These are phyloP conservation scores for Schizopora paradoxa DNA, from an alignment of 1,284 basidiomycete genomes.

Conservation along the genomic window DNA sequence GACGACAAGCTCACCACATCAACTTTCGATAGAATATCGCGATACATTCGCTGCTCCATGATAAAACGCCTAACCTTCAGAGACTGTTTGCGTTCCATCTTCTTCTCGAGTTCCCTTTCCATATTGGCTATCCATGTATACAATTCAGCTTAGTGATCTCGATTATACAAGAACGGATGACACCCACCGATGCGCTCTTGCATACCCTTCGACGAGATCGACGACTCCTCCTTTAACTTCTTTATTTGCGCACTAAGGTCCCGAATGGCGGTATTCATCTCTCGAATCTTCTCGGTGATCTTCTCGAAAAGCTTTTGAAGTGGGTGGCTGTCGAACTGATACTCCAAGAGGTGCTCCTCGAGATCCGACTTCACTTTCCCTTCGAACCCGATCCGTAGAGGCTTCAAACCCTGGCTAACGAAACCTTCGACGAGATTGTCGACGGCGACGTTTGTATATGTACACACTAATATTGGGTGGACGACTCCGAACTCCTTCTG, in stretches of 20 bases:
- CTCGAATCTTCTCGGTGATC: conserved; percentile 31
- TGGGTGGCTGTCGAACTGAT: conserved; percentile 60
- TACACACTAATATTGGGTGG: conserved; percentile 82
- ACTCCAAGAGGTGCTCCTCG: conserved; percentile 58
- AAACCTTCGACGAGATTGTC: conserved; percentile 86
- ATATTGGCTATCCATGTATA: too few species aligned
- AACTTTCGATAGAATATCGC: conserved; percentile 55
- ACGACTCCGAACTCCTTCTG: conserved; percentile 77
- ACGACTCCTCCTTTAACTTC: conserved; percentile 5
- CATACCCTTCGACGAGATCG: conserved; percentile 10
- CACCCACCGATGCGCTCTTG: conserved; percentile 1
- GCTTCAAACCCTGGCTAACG: conserved; percentile 56
- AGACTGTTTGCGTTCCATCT: conserved; percentile 21
- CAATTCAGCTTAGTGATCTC: too few species aligned
- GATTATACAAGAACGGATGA: too few species aligned
- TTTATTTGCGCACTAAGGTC: conserved; percentile 27
- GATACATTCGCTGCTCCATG: conserved; percentile 48
- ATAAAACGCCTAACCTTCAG: conserved; percentile 41
- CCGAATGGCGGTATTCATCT: conserved; percentile 26
- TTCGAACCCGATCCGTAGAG: conserved; percentile 70
- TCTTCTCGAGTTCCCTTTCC: conserved; percentile 23
- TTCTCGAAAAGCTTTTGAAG: conserved; percentile 41
- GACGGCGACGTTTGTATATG: conserved; percentile 93
- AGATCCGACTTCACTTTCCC: conserved; percentile 60
- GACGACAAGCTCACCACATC: conserved; percentile 60